A percentile compares a stretch with the other conserved stretches of the same genome.
Evolutionary conservation across 73 alveolate genomes (phyloP).

Genomic region (Tetrahymena thermophila): DNA sequence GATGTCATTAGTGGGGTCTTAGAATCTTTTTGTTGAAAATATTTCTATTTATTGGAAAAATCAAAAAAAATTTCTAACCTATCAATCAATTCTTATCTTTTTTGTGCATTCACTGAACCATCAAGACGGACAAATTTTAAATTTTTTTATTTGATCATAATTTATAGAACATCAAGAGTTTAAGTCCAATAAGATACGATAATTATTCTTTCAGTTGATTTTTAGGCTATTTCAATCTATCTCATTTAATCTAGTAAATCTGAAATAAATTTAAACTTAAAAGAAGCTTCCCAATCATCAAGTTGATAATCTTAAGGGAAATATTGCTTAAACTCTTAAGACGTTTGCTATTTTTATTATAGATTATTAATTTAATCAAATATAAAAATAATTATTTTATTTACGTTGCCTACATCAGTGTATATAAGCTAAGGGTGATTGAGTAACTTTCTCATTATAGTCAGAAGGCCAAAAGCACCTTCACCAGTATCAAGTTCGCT

Average conservation of each 20-base stretch:
- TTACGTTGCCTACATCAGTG: conserved; percentile 7
- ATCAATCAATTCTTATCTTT: conserved; percentile 16
- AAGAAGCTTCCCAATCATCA: not conserved
- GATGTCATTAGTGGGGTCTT: not conserved
- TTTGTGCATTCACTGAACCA: conserved; percentile 24
- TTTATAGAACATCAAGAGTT: conserved; percentile 26
- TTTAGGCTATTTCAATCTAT: not conserved
- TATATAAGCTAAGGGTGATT: conserved; percentile 49
- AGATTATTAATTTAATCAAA: not conserved
- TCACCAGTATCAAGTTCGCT: not conserved
- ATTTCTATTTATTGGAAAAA: not conserved
- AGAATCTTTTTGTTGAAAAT: not conserved
- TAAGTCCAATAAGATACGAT: conserved; percentile 31
- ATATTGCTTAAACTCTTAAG: not conserved
- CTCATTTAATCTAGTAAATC: not conserved
- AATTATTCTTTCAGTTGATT: conserved; percentile 8
- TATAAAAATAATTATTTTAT: not conserved
- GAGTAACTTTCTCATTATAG: conserved; percentile 29
- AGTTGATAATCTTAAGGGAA: not conserved
- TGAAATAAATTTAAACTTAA: not conserved
- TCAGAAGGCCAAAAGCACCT: not conserved
- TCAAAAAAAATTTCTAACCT: conserved; percentile 6
- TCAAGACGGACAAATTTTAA: conserved; percentile 26
- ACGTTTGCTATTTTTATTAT: not conserved
- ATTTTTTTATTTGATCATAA: not conserved